Conservation (phyloP, 352 stramenopile species). For the Phytophthora pisi region DNA sequence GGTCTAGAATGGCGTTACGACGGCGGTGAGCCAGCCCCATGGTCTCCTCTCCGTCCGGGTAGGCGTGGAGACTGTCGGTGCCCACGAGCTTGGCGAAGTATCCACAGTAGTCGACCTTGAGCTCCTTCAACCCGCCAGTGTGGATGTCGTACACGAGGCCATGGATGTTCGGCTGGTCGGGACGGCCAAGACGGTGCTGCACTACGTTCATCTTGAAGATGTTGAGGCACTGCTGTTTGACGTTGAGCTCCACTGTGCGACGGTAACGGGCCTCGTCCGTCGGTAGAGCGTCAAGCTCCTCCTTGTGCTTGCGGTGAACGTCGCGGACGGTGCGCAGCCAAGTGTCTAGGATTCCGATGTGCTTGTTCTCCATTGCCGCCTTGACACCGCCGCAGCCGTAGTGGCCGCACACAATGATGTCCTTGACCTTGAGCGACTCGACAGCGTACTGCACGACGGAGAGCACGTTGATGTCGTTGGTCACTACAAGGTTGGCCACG, state of each 20-base stretch:
- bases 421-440: slow-evolving; percentile 88
- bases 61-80: slow-evolving; percentile 62
- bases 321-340: slow-evolving; percentile 93
- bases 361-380: slow-evolving; percentile 84
- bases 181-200: slow-evolving; percentile 68
- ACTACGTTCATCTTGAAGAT: slow-evolving; percentile 88
- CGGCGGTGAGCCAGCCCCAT: slow-evolving; percentile 51
- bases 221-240: slow-evolving; percentile 86
- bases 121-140: slow-evolving; percentile 63
- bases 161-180: slow-evolving; percentile 74
- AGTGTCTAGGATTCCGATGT: slow-evolving; percentile 86
- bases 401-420: slow-evolving; percentile 93
- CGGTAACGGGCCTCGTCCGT: slow-evolving; percentile 40
- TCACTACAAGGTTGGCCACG: slow-evolving; percentile 77
- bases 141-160: slow-evolving; percentile 79
- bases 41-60: slow-evolving; percentile 60
- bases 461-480: slow-evolving; percentile 74
- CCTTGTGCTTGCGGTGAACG: slow-evolving; percentile 38
- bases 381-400: slow-evolving; percentile 92
- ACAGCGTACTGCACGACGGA: slow-evolving; percentile 81
- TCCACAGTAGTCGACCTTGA: slow-evolving; percentile 68
- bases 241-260: slow-evolving; percentile 83
- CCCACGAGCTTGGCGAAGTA: slow-evolving; percentile 55
- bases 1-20: slow-evolving; percentile 61
- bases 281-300: slow-evolving; percentile 34